These are phyloP conservation scores for Uronychia setigera DNA, from an alignment of 73 alveolate species.

Conservation along the genomic window DNA sequence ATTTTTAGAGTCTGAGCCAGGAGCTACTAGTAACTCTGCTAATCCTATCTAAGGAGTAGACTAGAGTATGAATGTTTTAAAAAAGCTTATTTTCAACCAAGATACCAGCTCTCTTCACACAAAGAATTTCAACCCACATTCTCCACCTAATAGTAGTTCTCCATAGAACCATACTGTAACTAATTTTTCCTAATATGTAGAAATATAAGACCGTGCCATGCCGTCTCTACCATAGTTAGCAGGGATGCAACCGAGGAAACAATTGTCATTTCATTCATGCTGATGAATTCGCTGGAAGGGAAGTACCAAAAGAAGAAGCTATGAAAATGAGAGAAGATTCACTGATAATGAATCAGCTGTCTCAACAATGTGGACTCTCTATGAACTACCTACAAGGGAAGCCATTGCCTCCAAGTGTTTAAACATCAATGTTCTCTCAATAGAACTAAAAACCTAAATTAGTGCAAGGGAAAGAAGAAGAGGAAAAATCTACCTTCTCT, in stretches of 20 bases:
- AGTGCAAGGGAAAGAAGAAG: background rate
- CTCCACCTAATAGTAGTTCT: background rate
- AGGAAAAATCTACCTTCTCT: too few species aligned
- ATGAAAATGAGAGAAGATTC: background rate
- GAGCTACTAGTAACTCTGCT: background rate
- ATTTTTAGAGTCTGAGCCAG: background rate
- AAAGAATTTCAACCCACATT: too few species aligned
- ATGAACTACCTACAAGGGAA: background rate
- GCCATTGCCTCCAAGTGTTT: background rate
- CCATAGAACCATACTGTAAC: background rate
- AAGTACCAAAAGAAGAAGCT: background rate
- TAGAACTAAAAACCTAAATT: background rate
- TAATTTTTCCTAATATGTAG: background rate
- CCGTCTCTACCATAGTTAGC: constrained; percentile 66
- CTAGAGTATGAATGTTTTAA: too few species aligned
- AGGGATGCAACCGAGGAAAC: constrained; percentile 65
- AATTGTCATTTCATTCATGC: constrained; percentile 71
- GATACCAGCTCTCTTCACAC: too few species aligned
- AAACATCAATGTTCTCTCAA: background rate
- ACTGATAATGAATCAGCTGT: too few species aligned
- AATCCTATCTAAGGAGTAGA: background rate
- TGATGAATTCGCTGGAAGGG: constrained; percentile 54
- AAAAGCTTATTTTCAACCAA: too few species aligned
- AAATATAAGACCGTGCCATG: constrained; percentile 66
- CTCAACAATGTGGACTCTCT: too few species aligned